Percentiles rank a stretch among this genome's conserved stretches.
phyloP scores from a whole-genome alignment of 73 alveolate species.

The Uronychia setigera region DNA sequence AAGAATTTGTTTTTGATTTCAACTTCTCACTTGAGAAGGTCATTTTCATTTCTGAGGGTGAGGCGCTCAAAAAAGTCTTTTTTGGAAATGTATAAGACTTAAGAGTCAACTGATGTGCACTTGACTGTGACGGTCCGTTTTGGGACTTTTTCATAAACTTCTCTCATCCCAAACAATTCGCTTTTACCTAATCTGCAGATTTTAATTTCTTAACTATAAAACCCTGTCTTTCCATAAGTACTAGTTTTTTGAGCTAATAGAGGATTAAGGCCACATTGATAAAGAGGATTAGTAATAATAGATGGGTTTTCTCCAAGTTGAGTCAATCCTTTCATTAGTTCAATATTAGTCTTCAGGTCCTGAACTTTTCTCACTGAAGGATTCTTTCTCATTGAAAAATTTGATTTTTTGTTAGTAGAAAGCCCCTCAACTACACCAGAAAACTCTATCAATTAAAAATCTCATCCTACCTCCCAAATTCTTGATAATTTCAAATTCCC shows the following conservation, averaged over 20 bases:
- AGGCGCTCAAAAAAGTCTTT: background rate
- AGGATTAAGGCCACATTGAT: too few species aligned
- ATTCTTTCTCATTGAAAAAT: too few species aligned
- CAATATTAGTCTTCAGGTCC: too few species aligned
- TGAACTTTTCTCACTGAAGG: background rate
- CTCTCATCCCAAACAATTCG: background rate
- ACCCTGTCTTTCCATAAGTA: too few species aligned
- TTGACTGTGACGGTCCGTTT: background rate
- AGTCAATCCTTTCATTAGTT: too few species aligned
- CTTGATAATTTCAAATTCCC: background rate
- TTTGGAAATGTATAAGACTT: background rate
- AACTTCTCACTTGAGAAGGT: background rate
- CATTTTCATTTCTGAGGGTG: background rate
- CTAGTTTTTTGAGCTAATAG: too few species aligned
- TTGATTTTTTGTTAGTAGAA: too few species aligned
- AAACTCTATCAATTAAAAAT: too few species aligned
- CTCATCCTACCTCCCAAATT: background rate
- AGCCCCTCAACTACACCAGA: too few species aligned
- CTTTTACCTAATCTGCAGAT: background rate
- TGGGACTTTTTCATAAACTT: background rate
- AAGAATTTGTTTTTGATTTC: background rate
- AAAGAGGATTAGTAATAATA: too few species aligned
- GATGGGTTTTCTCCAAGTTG: too few species aligned
- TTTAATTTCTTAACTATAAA: too few species aligned
- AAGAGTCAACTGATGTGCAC: background rate